These are phyloP conservation scores for Epichloe aotearoae DNA, from an alignment of 2,329 filamentous ascomycete species.

Conservation along the genomic window DNA sequence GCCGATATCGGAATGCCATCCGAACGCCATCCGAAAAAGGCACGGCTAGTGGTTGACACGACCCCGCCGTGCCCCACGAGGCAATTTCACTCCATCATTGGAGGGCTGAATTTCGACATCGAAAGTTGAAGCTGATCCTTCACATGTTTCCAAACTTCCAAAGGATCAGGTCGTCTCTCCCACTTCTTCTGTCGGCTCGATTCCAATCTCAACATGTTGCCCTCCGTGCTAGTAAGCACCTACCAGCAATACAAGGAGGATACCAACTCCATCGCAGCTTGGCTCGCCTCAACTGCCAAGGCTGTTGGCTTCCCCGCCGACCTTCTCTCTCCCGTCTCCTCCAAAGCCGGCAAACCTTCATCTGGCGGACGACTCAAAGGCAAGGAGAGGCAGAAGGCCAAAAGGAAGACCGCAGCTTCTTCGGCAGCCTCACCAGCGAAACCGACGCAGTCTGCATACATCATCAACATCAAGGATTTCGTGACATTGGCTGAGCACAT, in stretches of 20 bases:
- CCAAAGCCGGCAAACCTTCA: background rate
- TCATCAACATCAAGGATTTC: slow-evolving; percentile 25
- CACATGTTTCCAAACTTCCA: too few species aligned
- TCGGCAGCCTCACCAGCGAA: background rate
- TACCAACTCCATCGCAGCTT: slow-evolving; percentile 24
- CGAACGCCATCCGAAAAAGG: too few species aligned
- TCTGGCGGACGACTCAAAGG: background rate
- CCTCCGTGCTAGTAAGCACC: slow-evolving; percentile 12
- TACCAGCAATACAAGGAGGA: slow-evolving; percentile 30
- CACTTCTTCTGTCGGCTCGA: too few species aligned
- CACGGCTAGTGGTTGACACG: too few species aligned
- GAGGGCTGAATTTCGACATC: too few species aligned
- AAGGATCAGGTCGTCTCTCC: too few species aligned
- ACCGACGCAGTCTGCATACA: slow-evolving; percentile 13
- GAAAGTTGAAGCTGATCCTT: too few species aligned
- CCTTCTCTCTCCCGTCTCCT: slow-evolving; percentile 5
- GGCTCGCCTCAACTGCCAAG: slow-evolving; percentile 28
- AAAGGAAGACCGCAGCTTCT: background rate
- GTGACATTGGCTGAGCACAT: slow-evolving; percentile 19
- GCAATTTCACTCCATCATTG: too few species aligned
- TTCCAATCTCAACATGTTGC: slow-evolving; percentile 10
- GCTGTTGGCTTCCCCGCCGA: slow-evolving; percentile 17
- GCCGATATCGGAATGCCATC: too few species aligned
- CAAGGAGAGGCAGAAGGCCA: background rate
- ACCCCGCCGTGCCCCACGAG: too few species aligned